Base-by-base conservation (phyloP, 148 eudicot species). In the Agrostemma githago region DNA sequence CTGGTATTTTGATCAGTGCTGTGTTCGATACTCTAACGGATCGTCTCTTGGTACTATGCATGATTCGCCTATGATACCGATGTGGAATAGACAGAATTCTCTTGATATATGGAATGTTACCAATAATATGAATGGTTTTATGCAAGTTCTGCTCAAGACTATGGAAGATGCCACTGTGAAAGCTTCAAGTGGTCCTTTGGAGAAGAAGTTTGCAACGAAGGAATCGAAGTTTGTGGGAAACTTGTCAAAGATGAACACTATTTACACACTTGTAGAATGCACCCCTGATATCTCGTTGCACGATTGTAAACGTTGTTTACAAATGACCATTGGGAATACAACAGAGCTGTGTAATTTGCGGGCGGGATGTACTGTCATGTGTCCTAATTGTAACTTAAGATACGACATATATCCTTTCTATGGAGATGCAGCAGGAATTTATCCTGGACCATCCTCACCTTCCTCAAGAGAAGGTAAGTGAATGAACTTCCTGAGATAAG, bases 341-440 rank as follows among this genome's bases (percentile, higher is more conserved):
- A 44, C 83, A 3, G 79, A 72, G 79, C 70, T 80, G 12, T 80
- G 83, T 17, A 80, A 80, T 72, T 72, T 71, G 20, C 66, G 74
- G 69, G 79, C 79, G n/a, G 83, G 83, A 15, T 80, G 83, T 76
- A 80, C 83, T 72, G 74, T 80, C 77, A 80, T 80, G 83, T 76
- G 79, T 76, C 83, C 83, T 6, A 80, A 80, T 68, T 80, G 83
- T 70, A 80, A 80, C 70, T 66, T 80, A 68, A 48, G 83, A 54
- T 80, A 80, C 41, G 83, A 80, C 54, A 76, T 80, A 38, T 73
- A 76, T 60, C 83, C 83, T 21, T 80, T 80, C 58, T 76, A 76
- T 62, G 83, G 83, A 51, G 73, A 61, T 42, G 74, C 73, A 7
- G 72, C 73, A 14, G 12, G 7, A 20, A 44, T 14, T 7, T 70